A percentile compares a stretch with the other conserved stretches of the same genome.
phyloP scores from a whole-genome alignment of 345 rosid species.

The Erodium maritimum region DNA sequence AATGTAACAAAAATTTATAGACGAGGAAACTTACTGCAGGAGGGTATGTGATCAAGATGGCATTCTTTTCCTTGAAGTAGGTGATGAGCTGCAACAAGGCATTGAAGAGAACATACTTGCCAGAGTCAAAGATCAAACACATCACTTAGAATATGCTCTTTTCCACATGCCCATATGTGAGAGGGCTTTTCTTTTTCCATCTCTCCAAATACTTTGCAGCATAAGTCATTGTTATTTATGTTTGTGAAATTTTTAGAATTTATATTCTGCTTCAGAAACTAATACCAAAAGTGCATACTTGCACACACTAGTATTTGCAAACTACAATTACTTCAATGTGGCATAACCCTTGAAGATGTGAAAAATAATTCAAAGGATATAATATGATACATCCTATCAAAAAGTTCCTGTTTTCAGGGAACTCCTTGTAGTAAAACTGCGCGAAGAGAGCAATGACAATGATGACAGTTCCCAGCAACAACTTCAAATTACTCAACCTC shows the following conservation, averaged over 20 bases:
- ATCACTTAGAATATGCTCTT: background rate
- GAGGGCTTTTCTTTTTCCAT: background rate
- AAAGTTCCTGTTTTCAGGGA: constrained; percentile 66
- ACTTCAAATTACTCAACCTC: constrained; percentile 54
- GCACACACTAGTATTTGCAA: background rate
- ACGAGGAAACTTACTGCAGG: constrained; percentile 38
- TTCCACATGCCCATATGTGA: background rate
- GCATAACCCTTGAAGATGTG: background rate
- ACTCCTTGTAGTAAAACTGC: constrained; percentile 84
- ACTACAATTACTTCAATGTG: too few species aligned
- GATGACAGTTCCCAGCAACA: constrained; percentile 49
- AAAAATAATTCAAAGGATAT: constrained; percentile 43
- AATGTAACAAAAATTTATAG: background rate
- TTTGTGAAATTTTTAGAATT: too few species aligned
- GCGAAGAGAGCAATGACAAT: constrained; percentile 64
- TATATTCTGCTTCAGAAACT: background rate
- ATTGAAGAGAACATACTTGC: constrained; percentile 65
- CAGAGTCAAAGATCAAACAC: constrained; percentile 50
- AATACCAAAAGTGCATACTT: background rate
- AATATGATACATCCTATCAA: constrained; percentile 61
- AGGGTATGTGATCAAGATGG: constrained; percentile 76
- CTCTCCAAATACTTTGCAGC: background rate
- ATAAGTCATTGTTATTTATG: background rate
- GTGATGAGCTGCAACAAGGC: constrained; percentile 62
- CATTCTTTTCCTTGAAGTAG: constrained; percentile 67